Evolutionary conservation across 2,329 filamentous ascomycete genomes (phyloP).

Genomic region (Aspergillus alliaceus): DNA sequence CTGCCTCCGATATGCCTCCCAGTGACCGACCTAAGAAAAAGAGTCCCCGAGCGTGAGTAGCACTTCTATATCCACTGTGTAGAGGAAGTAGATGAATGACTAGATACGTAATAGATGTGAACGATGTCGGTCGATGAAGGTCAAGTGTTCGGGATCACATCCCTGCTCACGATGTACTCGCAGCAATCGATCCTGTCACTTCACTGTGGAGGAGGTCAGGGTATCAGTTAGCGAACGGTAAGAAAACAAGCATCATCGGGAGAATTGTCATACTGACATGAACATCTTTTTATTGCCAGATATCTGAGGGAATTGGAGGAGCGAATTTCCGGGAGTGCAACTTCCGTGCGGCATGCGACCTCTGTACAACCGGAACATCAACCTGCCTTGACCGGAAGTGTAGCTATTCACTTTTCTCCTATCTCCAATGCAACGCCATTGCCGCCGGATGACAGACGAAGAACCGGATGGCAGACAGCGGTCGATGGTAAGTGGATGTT

Average conservation of each 20-base stretch:
- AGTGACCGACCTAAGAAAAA: background rate
- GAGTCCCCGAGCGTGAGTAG: background rate
- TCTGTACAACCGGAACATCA: background rate
- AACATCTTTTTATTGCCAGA: background rate
- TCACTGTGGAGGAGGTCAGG: conserved; percentile 19
- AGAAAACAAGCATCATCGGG: background rate
- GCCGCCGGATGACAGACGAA: background rate
- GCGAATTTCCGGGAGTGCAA: background rate
- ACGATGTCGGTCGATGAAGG: conserved; percentile 30
- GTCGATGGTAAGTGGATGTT: background rate
- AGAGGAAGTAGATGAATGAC: background rate
- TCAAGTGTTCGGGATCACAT: conserved; percentile 27
- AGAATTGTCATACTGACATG: background rate
- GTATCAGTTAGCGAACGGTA: conserved; percentile 23
- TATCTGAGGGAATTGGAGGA: background rate
- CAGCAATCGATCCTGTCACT: conserved; percentile 23
- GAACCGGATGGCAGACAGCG: background rate
- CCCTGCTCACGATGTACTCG: conserved; percentile 26
- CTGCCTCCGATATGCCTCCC: background rate
- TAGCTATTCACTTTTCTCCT: background rate
- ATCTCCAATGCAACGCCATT: background rate
- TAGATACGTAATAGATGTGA: conserved; percentile 16
- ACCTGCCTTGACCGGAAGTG: background rate
- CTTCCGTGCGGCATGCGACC: background rate
- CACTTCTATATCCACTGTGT: background rate